Percentiles rank a stretch among this genome's conserved stretches.
Conservation (phyloP, 371 early-diverging fungal genomes). For the Conidiobolus coronatus region DNA sequence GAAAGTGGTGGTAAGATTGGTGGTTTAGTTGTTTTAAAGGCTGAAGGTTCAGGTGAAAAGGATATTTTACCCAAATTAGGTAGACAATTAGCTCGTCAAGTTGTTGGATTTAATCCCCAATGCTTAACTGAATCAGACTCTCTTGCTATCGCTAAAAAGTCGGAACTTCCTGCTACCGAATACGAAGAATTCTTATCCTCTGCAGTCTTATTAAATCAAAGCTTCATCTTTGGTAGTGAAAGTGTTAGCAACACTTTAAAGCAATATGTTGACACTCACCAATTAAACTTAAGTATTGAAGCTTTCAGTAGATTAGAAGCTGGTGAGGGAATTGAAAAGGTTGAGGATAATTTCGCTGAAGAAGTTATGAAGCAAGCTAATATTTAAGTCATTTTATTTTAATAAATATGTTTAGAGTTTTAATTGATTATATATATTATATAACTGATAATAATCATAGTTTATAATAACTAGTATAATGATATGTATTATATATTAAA, state of each 20-base stretch:
- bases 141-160: conserved; percentile 10
- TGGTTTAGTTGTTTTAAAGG: conserved; percentile 34
- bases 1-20: conserved; percentile 34
- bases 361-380: conserved; percentile 29
- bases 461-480: too few species aligned
- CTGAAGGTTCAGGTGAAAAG: conserved; percentile 12
- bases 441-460: too few species aligned
- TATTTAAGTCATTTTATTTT: too few species aligned
- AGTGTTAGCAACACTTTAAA: conserved; percentile 34
- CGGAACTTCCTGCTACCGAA: conserved; percentile 19
- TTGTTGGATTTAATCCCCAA: conserved; percentile 46
- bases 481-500: too few species aligned
- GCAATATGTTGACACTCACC: conserved; percentile 15
- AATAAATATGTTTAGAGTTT: too few species aligned
- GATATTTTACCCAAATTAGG: conserved; percentile 22
- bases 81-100: conserved; percentile 47
- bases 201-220: conserved; percentile 39
- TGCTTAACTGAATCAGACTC: conserved; percentile 17
- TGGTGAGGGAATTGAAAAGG: conserved; percentile 68
- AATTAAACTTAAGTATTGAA: conserved; percentile 17
- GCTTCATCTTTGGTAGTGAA: conserved; percentile 54
- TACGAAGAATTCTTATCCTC: conserved; percentile 25
- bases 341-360: conserved; percentile 44
- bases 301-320: conserved; percentile 58
- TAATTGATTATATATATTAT: too few species aligned